A percentile compares a stretch with the other conserved stretches of the same genome.
These are phyloP conservation scores for Lonicera japonica DNA, from an alignment of 129 eudicot species.

Conservation along the genomic window DNA sequence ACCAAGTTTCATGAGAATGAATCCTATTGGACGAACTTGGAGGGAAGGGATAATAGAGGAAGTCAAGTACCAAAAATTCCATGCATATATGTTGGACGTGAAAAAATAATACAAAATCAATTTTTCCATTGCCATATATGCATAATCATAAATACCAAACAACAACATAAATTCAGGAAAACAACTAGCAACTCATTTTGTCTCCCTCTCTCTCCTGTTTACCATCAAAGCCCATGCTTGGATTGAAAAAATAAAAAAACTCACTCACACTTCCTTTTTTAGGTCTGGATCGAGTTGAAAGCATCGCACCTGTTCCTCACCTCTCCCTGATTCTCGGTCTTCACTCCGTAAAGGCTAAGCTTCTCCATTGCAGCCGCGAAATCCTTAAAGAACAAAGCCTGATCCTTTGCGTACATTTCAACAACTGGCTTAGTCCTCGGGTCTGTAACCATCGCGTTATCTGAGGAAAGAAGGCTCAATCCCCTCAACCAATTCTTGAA, in stretches of 20 bases:
- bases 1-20: too few relatives aligned
- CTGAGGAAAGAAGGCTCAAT: conserved; percentile 52
- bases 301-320: conserved; percentile 58
- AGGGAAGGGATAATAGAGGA: too few relatives aligned
- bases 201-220: background rate
- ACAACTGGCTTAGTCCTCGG: conserved; percentile 54
- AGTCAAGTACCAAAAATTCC: too few relatives aligned
- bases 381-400: conserved; percentile 40
- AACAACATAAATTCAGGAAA: background rate
- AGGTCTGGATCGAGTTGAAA: conserved; percentile 26
- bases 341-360: conserved; percentile 38
- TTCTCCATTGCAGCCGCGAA: conserved; percentile 70
- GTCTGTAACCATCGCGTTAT: conserved; percentile 47
- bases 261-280: background rate
- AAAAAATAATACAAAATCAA: too few relatives aligned
- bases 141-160: background rate
- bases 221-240: background rate
- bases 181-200: too few relatives aligned
- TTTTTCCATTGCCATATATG: too few relatives aligned
- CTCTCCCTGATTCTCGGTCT: conserved; percentile 56
- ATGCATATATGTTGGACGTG: too few relatives aligned
- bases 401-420: conserved; percentile 49
- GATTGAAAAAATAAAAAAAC: background rate
- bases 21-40: too few relatives aligned
- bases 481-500: conserved; percentile 50